Conservation (phyloP, 177 flowering plant species). For the Vitis hybrid region DNA sequence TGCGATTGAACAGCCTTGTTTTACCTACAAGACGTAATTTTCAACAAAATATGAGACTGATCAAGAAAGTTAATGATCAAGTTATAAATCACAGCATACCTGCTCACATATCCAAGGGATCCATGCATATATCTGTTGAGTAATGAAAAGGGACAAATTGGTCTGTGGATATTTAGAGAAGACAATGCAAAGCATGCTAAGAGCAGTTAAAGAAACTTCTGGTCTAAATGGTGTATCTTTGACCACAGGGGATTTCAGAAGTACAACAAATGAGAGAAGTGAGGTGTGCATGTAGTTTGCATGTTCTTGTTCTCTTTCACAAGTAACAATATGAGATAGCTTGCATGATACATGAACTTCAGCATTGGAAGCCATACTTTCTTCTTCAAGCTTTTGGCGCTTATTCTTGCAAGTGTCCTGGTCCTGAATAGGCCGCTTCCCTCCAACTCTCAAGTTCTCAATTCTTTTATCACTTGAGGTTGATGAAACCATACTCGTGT, state of each 20-base stretch:
- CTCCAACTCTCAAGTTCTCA: slow-evolving; percentile 41
- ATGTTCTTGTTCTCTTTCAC: slow-evolving; percentile 38
- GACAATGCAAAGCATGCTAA: slow-evolving; percentile 76
- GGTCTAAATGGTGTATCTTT: slow-evolving; percentile 31
- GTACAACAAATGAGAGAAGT: slow-evolving; percentile 49
- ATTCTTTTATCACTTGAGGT: slow-evolving; percentile 19
- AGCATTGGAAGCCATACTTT: slow-evolving; percentile 18
- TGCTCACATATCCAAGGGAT: slow-evolving; percentile 77
- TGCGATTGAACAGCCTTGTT: slow-evolving; percentile 34
- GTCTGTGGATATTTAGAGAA: slow-evolving; percentile 53
- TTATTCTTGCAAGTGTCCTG: slow-evolving; percentile 34
- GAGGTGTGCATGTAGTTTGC: slow-evolving; percentile 41
- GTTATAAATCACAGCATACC: slow-evolving; percentile 36
- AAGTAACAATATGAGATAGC: slow-evolving; percentile 8
- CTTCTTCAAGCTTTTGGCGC: slow-evolving; percentile 56
- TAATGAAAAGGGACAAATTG: slow-evolving; percentile 36
- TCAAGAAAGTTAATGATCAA: not conserved
- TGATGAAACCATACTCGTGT: slow-evolving; percentile 12
- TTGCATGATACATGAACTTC: slow-evolving; percentile 18
- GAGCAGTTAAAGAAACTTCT: slow-evolving; percentile 61
- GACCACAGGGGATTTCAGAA: slow-evolving; percentile 41
- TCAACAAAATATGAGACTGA: slow-evolving; percentile 8
- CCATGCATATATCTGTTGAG: slow-evolving; percentile 61
- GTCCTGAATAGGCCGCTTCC: slow-evolving; percentile 52
- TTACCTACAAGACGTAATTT: slow-evolving; percentile 46